Conservation (phyloP, 2,329 filamentous ascomycete genomes). For the Xylariaceae sp. region DNA sequence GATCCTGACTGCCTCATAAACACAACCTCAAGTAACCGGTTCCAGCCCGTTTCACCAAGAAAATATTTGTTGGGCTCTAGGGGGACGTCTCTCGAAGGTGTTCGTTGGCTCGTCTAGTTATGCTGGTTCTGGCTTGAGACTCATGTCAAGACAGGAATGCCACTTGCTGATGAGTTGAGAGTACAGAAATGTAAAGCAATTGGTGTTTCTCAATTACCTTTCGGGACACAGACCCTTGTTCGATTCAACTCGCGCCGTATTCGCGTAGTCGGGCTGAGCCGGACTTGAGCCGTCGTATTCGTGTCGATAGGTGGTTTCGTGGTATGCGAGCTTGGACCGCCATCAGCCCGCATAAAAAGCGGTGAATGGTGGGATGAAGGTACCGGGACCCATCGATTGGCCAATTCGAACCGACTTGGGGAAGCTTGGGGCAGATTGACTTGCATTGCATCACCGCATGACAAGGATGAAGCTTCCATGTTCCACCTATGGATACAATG, state of each 20-base stretch:
- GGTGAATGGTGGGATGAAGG: constrained; percentile 24
- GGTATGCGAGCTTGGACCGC: constrained; percentile 14
- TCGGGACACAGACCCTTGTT: not conserved
- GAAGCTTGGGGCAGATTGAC: constrained; percentile 11
- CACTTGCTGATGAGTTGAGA: too few relatives aligned
- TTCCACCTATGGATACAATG: too few relatives aligned
- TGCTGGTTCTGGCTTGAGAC: too few relatives aligned
- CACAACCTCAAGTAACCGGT: too few relatives aligned
- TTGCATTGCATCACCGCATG: constrained; percentile 23
- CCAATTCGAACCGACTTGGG: constrained; percentile 21
- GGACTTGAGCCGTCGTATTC: constrained; percentile 26
- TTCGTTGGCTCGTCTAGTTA: too few relatives aligned
- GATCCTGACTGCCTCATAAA: too few relatives aligned
- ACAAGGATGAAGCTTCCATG: constrained; percentile 1
- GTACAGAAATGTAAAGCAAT: not conserved
- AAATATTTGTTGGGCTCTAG: too few relatives aligned
- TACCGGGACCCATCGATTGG: constrained; percentile 19
- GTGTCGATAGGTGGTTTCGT: constrained; percentile 15
- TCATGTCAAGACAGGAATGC: too few relatives aligned
- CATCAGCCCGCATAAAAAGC: constrained; percentile 17
- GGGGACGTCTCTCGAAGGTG: too few relatives aligned
- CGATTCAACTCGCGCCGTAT: not conserved
- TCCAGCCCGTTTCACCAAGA: too few relatives aligned
- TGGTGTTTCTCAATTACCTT: not conserved
- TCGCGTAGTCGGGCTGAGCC: not conserved